Conservation (phyloP, 2,329 filamentous ascomycete genomes). For the Neonectria ditissima region DNA sequence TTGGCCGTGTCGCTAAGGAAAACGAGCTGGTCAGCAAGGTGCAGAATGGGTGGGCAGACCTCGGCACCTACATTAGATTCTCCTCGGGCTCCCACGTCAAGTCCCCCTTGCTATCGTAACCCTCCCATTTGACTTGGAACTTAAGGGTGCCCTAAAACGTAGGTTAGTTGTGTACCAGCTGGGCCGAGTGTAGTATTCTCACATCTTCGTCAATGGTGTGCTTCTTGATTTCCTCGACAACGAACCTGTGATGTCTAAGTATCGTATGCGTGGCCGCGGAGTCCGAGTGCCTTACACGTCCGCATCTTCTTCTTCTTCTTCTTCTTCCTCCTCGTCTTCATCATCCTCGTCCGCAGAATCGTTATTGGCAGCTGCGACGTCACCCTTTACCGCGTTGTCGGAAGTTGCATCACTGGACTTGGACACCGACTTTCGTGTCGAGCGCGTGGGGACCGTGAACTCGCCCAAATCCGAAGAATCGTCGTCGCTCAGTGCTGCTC, state of each 20-base stretch:
- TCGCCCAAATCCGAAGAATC: constrained; percentile 50
- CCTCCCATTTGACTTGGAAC: constrained; percentile 85
- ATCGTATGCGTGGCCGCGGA: constrained; percentile 18
- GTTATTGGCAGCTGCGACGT: constrained; percentile 46
- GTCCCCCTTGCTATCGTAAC: constrained; percentile 77
- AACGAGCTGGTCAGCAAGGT: constrained; percentile 10
- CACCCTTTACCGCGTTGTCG: constrained; percentile 38
- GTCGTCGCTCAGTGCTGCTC: constrained; percentile 54
- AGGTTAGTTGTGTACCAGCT: constrained; percentile 10
- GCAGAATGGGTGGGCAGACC: not conserved
- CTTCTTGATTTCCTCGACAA: constrained; percentile 78
- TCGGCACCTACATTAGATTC: constrained; percentile 58
- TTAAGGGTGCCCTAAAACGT: constrained; percentile 59
- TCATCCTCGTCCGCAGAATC: constrained; percentile 46
- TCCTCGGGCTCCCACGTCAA: constrained; percentile 84
- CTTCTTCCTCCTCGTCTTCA: constrained; percentile 50
- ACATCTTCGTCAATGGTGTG: constrained; percentile 72
- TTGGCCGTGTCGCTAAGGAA: constrained; percentile 64
- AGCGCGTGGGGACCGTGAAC: constrained; percentile 38
- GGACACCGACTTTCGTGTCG: constrained; percentile 39
- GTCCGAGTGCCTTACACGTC: constrained; percentile 55
- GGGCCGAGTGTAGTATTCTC: constrained; percentile 35
- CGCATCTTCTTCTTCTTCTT: constrained; percentile 55
- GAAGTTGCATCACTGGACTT: constrained; percentile 32
- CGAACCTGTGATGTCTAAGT: constrained; percentile 64